Percentiles rank a stretch among this genome's conserved stretches.
phyloP scores from a whole-genome alignment of 1,284 basidiomycete genomes.

The Tremellales sp. region DNA sequence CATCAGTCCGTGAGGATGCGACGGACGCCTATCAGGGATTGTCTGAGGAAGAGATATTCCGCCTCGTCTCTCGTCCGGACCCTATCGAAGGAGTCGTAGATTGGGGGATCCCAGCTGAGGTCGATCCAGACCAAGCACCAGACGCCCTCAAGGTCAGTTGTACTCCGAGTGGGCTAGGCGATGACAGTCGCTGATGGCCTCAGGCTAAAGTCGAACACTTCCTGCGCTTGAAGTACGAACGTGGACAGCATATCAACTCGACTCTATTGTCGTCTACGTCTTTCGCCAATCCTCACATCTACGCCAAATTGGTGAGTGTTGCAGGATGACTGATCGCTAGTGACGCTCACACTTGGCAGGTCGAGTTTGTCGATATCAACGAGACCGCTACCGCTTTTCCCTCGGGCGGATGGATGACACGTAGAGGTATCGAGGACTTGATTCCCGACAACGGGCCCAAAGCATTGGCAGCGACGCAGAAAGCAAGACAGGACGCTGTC shows the following conservation, averaged over 20 bases:
- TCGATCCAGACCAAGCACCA: slow-evolving; percentile 57
- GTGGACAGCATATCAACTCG: slow-evolving; percentile 87
- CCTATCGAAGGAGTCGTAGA: slow-evolving; percentile 50
- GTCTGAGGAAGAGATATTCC: slow-evolving; percentile 30
- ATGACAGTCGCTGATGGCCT: not conserved
- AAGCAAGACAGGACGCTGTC: slow-evolving; percentile 58
- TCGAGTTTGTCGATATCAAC: slow-evolving; percentile 83
- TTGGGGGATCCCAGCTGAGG: slow-evolving; percentile 70
- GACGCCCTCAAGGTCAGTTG: slow-evolving; percentile 59
- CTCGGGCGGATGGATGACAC: slow-evolving; percentile 37
- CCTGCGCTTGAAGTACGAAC: slow-evolving; percentile 65
- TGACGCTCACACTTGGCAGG: slow-evolving; percentile 40
- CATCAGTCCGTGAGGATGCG: not conserved
- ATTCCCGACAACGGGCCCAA: slow-evolving; percentile 27
- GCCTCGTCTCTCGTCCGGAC: slow-evolving; percentile 20
- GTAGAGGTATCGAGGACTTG: slow-evolving; percentile 21
- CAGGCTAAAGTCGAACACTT: slow-evolving; percentile 59
- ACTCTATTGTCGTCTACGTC: slow-evolving; percentile 81
- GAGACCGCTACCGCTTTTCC: slow-evolving; percentile 80
- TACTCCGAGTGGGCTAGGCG: not conserved
- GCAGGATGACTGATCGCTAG: not conserved
- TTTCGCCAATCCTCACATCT: slow-evolving; percentile 92
- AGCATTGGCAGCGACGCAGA: slow-evolving; percentile 53
- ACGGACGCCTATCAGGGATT: slow-evolving; percentile 12
- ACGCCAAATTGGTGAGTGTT: slow-evolving; percentile 69